Conservation (phyloP, 345 rosid genomes). For the Pistacia integerrima region DNA sequence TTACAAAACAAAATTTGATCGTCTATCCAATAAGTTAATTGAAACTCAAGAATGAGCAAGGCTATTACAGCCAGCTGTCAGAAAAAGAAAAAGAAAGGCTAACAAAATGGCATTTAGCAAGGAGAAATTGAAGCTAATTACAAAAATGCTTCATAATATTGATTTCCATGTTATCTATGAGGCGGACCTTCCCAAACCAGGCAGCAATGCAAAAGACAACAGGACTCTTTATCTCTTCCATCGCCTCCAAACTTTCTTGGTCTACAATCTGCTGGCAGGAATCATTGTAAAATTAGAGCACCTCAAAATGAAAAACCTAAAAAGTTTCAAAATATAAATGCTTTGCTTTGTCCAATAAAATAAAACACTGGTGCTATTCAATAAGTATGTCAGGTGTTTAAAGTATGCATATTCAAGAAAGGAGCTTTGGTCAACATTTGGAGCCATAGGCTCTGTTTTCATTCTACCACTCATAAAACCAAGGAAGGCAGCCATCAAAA, state of each 20-base stretch:
- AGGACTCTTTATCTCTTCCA: slow-evolving; percentile 55
- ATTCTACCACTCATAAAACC: background rate
- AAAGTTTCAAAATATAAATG: too few relatives aligned
- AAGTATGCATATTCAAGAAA: background rate
- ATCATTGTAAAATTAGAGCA: background rate
- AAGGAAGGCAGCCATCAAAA: background rate
- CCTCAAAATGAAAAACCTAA: background rate
- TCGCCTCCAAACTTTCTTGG: slow-evolving; percentile 62
- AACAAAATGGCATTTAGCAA: background rate
- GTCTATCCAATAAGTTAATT: too few relatives aligned
- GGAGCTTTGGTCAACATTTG: background rate
- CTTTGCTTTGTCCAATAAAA: too few relatives aligned
- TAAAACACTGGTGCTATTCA: too few relatives aligned
- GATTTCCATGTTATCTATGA: slow-evolving; percentile 85
- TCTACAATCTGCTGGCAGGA: slow-evolving; percentile 56
- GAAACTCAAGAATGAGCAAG: too few relatives aligned
- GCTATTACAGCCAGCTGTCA: background rate
- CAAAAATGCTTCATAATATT: slow-evolving; percentile 5
- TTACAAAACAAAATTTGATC: too few relatives aligned
- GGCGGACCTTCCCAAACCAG: slow-evolving; percentile 83
- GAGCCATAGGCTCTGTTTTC: too few relatives aligned
- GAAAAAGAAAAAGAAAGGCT: background rate
- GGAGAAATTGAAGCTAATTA: background rate
- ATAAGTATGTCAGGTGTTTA: background rate
- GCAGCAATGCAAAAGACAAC: slow-evolving; percentile 76